Percentiles rank a stretch among this genome's conserved stretches.
Evolutionary conservation across 225 moss, liverwort and hornwort genomes (phyloP).

Genomic region (Polytrichum commune): DNA sequence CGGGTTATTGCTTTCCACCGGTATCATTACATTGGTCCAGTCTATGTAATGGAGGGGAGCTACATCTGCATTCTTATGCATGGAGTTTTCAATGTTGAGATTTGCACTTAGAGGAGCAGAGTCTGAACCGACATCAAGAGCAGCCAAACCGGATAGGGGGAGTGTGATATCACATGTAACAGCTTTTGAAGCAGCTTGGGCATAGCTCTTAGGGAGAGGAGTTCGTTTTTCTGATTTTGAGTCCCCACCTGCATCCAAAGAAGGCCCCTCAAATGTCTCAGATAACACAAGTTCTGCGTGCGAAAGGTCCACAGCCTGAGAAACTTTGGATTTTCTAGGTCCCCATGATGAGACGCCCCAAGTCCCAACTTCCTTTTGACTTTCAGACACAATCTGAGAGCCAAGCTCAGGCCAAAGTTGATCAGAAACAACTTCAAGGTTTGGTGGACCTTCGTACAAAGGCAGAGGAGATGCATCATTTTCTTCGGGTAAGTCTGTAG

Average conservation of each 20-base stretch:
- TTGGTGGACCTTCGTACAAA: conserved; percentile 19
- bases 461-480: conserved; percentile 23
- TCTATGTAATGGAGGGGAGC: conserved; percentile 37
- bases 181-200: conserved; percentile 40
- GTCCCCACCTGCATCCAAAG: conserved; percentile 17
- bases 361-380: conserved; percentile 3
- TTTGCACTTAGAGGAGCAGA: conserved; percentile 8
- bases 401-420: conserved; percentile 43
- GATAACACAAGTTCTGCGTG: conserved; percentile 2
- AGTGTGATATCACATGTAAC: conserved; percentile 21
- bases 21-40: conserved; percentile 41
- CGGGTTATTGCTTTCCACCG: not conserved
- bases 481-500: conserved; percentile 21
- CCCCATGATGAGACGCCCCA: conserved; percentile 10
- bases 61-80: conserved; percentile 8
- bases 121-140: conserved; percentile 16
- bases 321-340: not conserved
- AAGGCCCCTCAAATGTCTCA: conserved; percentile 15
- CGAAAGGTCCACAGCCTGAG: conserved; percentile 17
- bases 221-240: conserved; percentile 12
- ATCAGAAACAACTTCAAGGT: conserved; percentile 17
- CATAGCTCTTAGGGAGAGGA: conserved; percentile 33
- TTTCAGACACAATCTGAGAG: conserved; percentile 15
- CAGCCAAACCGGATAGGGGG: conserved; percentile 13
- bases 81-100: conserved; percentile 15